These are phyloP conservation scores for Bretziella fagacearum DNA, from an alignment of 2,329 filamentous ascomycete genomes.

Conservation along the genomic window DNA sequence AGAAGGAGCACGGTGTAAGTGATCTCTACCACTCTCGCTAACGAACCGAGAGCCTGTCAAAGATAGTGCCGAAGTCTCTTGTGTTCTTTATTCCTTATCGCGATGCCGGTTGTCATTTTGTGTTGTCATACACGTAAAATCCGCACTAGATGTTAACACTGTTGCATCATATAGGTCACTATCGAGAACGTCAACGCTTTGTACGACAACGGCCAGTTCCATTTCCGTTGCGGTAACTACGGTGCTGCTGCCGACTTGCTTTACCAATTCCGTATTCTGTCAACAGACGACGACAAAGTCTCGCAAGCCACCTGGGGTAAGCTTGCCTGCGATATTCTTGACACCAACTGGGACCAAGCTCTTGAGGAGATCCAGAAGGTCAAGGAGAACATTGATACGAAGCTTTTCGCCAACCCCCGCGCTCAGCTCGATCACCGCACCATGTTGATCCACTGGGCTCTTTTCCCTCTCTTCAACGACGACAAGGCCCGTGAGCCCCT, in stretches of 20 bases:
- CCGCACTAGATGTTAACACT: background rate
- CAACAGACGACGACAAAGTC: conserved; percentile 96
- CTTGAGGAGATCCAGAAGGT: conserved; percentile 84
- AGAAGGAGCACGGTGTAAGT: conserved; percentile 81
- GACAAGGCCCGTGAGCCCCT: conserved; percentile 78
- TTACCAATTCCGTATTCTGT: conserved; percentile 95
- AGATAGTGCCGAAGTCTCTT: background rate
- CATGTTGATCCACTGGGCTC: conserved; percentile 94
- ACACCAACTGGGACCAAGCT: conserved; percentile 84
- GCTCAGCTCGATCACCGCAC: conserved; percentile 92
- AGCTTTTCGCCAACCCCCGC: conserved; percentile 89
- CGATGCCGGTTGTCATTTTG: too few species aligned
- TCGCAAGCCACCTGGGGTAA: conserved; percentile 94
- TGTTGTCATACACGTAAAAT: too few species aligned
- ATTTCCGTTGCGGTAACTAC: conserved; percentile 96
- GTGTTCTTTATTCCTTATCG: too few species aligned
- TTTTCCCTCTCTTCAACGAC: conserved; percentile 98
- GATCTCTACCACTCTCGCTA: background rate
- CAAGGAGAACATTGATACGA: conserved; percentile 80
- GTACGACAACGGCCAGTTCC: conserved; percentile 90
- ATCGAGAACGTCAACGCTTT: conserved; percentile 90
- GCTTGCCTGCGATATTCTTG: conserved; percentile 87
- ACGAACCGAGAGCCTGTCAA: background rate
- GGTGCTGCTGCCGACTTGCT: conserved; percentile 76
- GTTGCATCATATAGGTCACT: conserved; percentile 55